phyloP scores from a whole-genome alignment of 1,284 basidiomycete species.

The Apiotrichum montevideense region DNA sequence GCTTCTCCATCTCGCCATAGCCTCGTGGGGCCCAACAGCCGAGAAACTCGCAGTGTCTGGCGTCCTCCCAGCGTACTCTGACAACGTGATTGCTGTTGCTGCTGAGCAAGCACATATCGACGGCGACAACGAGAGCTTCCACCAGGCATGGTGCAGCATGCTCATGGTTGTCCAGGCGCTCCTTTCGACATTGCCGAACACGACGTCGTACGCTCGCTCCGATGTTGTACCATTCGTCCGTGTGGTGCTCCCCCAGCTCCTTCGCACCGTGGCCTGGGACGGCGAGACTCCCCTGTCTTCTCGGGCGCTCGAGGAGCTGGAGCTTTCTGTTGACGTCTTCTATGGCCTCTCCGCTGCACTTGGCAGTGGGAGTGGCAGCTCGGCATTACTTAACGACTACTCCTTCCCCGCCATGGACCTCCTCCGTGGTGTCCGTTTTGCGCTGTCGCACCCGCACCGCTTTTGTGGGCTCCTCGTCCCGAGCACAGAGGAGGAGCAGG shows the following conservation, averaged over 20 bases:
- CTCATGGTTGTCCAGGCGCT: conserved; percentile 71
- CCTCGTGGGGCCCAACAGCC: conserved; percentile 65
- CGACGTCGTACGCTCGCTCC: conserved; percentile 68
- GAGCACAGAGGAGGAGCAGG: conserved; percentile 58
- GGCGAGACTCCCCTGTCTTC: conserved; percentile 65
- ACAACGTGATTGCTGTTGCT: conserved; percentile 68
- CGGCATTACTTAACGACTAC: conserved; percentile 61
- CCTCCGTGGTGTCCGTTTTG: conserved; percentile 83
- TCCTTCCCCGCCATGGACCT: conserved; percentile 61
- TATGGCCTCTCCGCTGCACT: conserved; percentile 55
- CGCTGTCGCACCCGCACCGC: conserved; percentile 82
- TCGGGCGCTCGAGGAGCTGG: conserved; percentile 70
- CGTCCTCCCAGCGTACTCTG: conserved; percentile 71
- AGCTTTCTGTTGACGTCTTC: conserved; percentile 69
- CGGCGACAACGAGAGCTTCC: conserved; percentile 67
- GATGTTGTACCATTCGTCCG: conserved; percentile 82
- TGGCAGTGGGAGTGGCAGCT: conserved; percentile 47
- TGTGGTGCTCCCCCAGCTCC: conserved; percentile 74
- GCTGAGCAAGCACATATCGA: conserved; percentile 69
- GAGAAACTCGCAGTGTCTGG: conserved; percentile 81
- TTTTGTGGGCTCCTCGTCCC: conserved; percentile 74
- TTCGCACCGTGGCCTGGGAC: conserved; percentile 69
- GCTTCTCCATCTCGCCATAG: conserved; percentile 79
- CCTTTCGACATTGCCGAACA: conserved; percentile 51
- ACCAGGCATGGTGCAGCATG: conserved; percentile 78